Base-by-base conservation (phyloP, 2,329 filamentous ascomycete genomes). In the Apiospora rasikravindrae region DNA sequence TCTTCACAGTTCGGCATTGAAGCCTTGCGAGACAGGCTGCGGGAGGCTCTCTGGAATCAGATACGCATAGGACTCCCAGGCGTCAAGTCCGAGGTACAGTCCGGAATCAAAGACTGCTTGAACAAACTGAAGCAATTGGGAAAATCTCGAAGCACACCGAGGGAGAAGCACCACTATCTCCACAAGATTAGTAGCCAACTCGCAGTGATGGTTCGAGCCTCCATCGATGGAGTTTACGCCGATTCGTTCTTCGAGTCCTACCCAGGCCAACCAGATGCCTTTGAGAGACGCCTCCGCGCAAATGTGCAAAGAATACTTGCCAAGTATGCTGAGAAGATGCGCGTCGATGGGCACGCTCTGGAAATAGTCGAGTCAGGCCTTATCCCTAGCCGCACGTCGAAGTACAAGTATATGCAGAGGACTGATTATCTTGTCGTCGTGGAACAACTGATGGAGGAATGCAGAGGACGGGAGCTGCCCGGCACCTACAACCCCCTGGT, bases 151-250 rank as follows among this genome's bases (percentile, higher is more conserved):
- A 77, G 76, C 16, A 85, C 82, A 0, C 47, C 77, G 10, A 72
- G 76, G 0, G 83, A 88, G 74, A 86, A 88, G 77, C 82, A 81
- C 8, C 77, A 79, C 40, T 83, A 83, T 49, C 78, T 88, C 8
- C 81, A 84, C 72, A 74, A 79, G 6, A 80, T 86, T 29, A 83
- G 82, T 73, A 79, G 79, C 71, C 66, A 73, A 0, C 82, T 86
- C 71, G 78, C 81, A 7, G 77, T 79, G 26, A 76, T 86, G 11
- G 70, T 84, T 14, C 82, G 82, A 69, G 79, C 81, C 47, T 83
- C 85, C 7, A 79, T 83, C 6, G 80, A 85, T 49, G 86, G 86
- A 0, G 77, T 81, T 7, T 88, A 88, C 70, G 80, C 82, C 5
- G 76, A 83, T 71, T 16, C 71, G 0, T 88, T 87, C 77, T 88